phyloP scores from a whole-genome alignment of 2,329 filamentous ascomycete genomes.

The Fusarium sp. region DNA sequence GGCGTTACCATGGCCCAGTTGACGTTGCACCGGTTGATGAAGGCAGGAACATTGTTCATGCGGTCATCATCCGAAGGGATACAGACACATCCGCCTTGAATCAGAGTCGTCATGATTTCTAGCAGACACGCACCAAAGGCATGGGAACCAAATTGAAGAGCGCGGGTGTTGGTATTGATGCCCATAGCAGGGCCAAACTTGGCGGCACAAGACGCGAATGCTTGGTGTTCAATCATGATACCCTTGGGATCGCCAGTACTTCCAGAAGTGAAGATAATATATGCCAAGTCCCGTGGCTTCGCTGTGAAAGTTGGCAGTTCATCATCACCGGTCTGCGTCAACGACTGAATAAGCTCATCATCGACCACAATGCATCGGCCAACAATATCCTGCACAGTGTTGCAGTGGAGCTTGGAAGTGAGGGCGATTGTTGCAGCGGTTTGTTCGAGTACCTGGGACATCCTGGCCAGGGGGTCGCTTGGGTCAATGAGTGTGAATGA shows the following conservation, averaged over 20 bases:
- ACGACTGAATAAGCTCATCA: not conserved
- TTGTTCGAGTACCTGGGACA: not conserved
- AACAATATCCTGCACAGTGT: not conserved
- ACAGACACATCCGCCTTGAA: constrained; percentile 26
- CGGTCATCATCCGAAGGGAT: constrained; percentile 34
- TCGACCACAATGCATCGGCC: not conserved
- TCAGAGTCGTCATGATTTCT: constrained; percentile 23
- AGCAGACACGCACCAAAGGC: constrained; percentile 28
- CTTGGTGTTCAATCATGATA: not conserved
- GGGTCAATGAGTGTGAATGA: constrained; percentile 7
- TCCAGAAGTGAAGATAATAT: constrained; percentile 35
- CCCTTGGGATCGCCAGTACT: constrained; percentile 38
- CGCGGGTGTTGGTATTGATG: not conserved
- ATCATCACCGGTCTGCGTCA: not conserved
- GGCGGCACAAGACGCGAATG: not conserved
- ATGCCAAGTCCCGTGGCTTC: not conserved
- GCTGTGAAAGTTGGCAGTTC: not conserved
- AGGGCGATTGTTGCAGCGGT: not conserved
- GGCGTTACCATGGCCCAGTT: constrained; percentile 27
- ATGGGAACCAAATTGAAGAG: constrained; percentile 26
- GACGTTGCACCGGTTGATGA: constrained; percentile 11
- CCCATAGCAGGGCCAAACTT: not conserved
- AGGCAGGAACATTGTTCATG: constrained; percentile 28
- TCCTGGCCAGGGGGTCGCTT: not conserved
- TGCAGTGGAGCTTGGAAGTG: not conserved